Conservation (phyloP, 805 yeast species). For the Cyberlindnera veronae region DNA sequence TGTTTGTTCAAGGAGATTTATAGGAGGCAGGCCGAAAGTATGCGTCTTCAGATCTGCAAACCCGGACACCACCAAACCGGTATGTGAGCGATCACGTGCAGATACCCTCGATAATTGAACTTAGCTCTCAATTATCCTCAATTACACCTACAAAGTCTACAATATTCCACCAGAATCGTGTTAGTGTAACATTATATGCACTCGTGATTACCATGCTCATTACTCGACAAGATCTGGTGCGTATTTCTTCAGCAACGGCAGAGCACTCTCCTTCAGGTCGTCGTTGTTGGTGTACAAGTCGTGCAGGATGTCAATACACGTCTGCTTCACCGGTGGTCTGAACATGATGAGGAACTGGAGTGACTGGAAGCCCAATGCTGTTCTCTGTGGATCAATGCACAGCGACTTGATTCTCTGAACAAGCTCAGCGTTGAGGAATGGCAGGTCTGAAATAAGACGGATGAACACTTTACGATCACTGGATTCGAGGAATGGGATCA, state of each 20-base stretch:
- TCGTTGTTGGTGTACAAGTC: conserved; percentile 48
- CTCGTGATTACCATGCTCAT: neutral
- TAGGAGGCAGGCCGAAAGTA: no score
- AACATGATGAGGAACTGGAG: conserved; percentile 82
- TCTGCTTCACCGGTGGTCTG: conserved; percentile 73
- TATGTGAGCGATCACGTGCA: no score
- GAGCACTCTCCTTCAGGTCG: conserved; percentile 46
- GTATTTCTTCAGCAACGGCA: conserved; percentile 46
- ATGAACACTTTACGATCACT: conserved; percentile 78
- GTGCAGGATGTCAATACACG: conserved; percentile 46
- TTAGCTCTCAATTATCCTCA: no score
- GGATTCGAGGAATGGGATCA: conserved; percentile 81
- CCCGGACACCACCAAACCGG: no score
- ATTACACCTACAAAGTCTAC: no score
- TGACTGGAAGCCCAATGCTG: conserved; percentile 76
- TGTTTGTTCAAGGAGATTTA: no score
- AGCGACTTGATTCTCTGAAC: conserved; percentile 66
- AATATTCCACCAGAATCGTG: no score
- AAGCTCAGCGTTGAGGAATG: conserved; percentile 61
- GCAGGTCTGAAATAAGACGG: conserved; percentile 82
- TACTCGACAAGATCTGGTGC: conserved; percentile 1
- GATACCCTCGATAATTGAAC: no score
- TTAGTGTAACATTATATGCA: no score
- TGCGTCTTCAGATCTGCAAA: no score
- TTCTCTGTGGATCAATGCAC: conserved; percentile 82